Evolutionary conservation across 331 rosid species (phyloP).

Genomic region (Phaseolus coccineus): DNA sequence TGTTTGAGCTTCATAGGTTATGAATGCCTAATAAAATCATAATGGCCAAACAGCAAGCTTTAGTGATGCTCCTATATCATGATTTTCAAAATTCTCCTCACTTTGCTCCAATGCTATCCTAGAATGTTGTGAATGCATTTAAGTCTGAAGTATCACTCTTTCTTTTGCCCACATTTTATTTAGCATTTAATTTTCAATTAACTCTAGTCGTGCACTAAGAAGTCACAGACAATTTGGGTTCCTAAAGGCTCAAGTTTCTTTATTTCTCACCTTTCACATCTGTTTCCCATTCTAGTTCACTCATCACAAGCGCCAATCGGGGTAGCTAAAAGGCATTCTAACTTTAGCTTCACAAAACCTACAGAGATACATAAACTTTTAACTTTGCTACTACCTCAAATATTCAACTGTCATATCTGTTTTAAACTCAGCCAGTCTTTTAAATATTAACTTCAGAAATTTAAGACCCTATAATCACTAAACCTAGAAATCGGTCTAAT

Average conservation of each 20-base stretch:
- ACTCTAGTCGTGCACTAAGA: not conserved
- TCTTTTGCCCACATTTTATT: slow-evolving; percentile 22
- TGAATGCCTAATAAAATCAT: not conserved
- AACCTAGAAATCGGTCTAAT: not conserved
- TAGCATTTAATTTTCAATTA: slow-evolving; percentile 9
- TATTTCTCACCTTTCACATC: not conserved
- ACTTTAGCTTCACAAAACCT: slow-evolving; percentile 6
- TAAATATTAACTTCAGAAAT: not conserved
- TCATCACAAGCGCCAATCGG: not conserved
- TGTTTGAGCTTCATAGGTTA: not conserved
- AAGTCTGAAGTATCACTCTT: not conserved
- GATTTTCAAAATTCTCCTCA: not conserved
- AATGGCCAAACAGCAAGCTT: not conserved
- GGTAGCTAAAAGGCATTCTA: not conserved
- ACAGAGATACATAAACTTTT: not conserved
- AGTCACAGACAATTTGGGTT: not conserved
- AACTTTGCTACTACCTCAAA: not conserved
- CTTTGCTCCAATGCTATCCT: not conserved
- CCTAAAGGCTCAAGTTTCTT: slow-evolving; percentile 4
- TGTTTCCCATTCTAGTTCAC: not conserved
- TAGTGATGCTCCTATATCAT: not conserved
- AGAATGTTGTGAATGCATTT: not conserved
- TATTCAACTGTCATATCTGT: not conserved
- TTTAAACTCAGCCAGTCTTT: not conserved
- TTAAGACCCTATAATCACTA: not conserved